Conservation (phyloP, 1,284 basidiomycete species). For the Cryptococcus jaspeensis region DNA sequence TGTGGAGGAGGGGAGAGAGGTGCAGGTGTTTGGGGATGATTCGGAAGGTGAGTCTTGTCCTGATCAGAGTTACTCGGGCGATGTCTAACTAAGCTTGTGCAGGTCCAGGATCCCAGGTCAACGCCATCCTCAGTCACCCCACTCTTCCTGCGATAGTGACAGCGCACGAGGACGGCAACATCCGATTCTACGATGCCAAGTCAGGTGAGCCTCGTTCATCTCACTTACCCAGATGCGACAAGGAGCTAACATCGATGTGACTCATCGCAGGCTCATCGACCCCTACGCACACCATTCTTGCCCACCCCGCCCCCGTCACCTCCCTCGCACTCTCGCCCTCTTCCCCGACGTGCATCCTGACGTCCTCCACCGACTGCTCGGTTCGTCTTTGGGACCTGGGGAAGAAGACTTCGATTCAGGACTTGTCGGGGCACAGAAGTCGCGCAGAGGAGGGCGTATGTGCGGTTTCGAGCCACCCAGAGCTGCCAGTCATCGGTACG, state of each 20-base stretch:
- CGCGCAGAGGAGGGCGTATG: slow-evolving; percentile 88
- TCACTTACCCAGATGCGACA: background rate
- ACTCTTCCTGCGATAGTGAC: slow-evolving; percentile 84
- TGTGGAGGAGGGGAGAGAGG: slow-evolving; percentile 77
- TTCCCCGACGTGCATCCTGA: slow-evolving; percentile 70
- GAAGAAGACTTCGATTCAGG: slow-evolving; percentile 70
- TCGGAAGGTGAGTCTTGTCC: slow-evolving; percentile 4
- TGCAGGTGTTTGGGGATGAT: slow-evolving; percentile 58
- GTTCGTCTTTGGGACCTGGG: slow-evolving; percentile 90
- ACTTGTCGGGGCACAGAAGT: slow-evolving; percentile 78
- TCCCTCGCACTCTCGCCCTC: slow-evolving; percentile 80
- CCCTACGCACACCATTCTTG: slow-evolving; percentile 83
- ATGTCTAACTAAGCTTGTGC: slow-evolving; percentile 1
- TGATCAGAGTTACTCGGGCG: background rate
- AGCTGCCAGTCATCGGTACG: slow-evolving; percentile 82
- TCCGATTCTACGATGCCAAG: slow-evolving; percentile 80
- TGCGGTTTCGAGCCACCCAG: slow-evolving; percentile 59
- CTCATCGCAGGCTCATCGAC: slow-evolving; percentile 57
- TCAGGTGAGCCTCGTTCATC: slow-evolving; percentile 52
- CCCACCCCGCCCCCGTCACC: slow-evolving; percentile 88
- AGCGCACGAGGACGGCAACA: slow-evolving; percentile 90
- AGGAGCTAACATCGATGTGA: background rate
- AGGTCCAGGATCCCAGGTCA: slow-evolving; percentile 74
- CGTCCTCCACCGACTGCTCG: slow-evolving; percentile 90
- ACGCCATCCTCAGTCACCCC: slow-evolving; percentile 85